Base-by-base conservation (phyloP, 306 rosid species). In the Cicer judaicum region DNA sequence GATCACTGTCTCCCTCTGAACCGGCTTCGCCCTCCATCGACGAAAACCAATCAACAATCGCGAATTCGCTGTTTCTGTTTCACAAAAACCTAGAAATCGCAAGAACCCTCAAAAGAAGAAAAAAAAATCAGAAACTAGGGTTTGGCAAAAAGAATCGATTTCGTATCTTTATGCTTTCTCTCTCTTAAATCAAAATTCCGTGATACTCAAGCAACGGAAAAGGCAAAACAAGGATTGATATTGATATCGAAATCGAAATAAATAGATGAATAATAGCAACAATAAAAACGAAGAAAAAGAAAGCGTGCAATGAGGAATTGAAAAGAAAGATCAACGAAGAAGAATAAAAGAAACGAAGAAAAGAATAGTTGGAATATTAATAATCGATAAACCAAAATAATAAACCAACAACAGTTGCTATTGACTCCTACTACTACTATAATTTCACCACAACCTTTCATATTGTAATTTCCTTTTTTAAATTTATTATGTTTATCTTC, bases 371-470 rank as follows among this genome's bases (percentile, higher is more conserved):
- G 73, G 21, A 76, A 66, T 52, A 80, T 42, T 43, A 60, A 65
- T 76, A 66, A 84, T 79, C 76, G 78, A 78, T 81, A 84, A 84
- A 19, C 79, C 69, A 80, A 74, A 80, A 8, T 69, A 78, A 78
- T 73, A 76, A 86, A 68, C 66, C 73, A 78, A 87, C 82, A 81
- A 87, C 78, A 85, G 88, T 81, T 72, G 63, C 76, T 76, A 81
- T 72, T 85, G 84, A 85, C 72, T 83, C 85, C 75, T 52, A 42
- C 80, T 53, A 8, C 67, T 48, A 70, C 86, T 63, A 83, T 56
- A 85, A 87, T 84, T 80, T 93, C 87, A 83, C 86, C 87, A 81
- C 86, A 85, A 81, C 90, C 87, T 83, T 88, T 88, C 91, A 81
- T 81, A 53, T 82, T 89, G 36, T 29, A 84, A 79, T 84, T 74